These are phyloP conservation scores for Geranium brycei DNA, from an alignment of 345 rosid species.

Conservation along the genomic window DNA sequence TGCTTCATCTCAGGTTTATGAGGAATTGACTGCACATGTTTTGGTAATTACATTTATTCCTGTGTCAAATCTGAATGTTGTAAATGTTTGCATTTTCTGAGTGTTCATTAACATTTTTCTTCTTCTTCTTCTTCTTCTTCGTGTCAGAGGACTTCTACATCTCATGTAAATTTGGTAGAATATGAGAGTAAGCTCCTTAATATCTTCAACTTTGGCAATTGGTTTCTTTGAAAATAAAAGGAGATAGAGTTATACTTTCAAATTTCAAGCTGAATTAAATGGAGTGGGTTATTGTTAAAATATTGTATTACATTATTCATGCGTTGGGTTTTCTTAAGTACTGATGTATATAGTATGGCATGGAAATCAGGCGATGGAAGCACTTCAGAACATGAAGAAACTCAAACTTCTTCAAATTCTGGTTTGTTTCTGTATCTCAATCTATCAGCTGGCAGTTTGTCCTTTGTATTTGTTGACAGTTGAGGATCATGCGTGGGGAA, in stretches of 20 bases:
- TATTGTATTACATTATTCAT: too few relatives aligned
- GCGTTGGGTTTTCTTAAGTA: too few relatives aligned
- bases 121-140: conserved; percentile 1
- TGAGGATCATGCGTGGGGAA: too few relatives aligned
- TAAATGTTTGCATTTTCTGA: not conserved
- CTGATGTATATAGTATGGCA: too few relatives aligned
- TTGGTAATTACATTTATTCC: conserved; percentile 23
- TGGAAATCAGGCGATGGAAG: conserved; percentile 32
- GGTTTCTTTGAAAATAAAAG: too few relatives aligned
- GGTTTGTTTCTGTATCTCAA: conserved; percentile 21
- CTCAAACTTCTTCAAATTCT: conserved; percentile 16
- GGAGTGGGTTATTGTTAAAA: too few relatives aligned
- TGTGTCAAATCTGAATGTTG: not conserved
- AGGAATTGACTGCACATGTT: conserved; percentile 29
- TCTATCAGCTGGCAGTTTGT: too few relatives aligned
- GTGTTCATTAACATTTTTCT: not conserved
- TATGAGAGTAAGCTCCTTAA: conserved; percentile 35
- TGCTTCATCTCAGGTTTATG: conserved; percentile 22
- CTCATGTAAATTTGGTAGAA: conserved; percentile 29
- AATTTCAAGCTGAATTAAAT: too few relatives aligned
- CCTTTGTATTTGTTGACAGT: too few relatives aligned
- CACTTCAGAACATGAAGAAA: conserved; percentile 24
- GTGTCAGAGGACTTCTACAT: conserved; percentile 23
- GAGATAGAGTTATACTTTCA: too few relatives aligned
- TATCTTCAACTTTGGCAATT: too few relatives aligned